phyloP scores from a whole-genome alignment of 2,329 filamentous ascomycete species.

The Aspergillus sergii region DNA sequence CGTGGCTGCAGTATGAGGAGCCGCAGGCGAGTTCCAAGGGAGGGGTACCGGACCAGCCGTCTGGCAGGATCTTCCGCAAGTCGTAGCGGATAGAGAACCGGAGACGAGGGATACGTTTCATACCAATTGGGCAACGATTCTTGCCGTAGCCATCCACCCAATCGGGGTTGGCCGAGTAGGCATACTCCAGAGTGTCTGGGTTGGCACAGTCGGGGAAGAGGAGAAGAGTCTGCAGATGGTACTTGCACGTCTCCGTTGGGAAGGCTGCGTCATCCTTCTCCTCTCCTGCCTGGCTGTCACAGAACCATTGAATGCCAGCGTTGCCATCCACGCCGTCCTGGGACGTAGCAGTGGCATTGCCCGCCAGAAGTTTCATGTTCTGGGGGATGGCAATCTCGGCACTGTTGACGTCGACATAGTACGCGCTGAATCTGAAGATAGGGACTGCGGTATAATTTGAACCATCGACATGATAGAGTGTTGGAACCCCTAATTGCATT shows the following conservation, averaged over 20 bases:
- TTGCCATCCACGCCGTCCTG: conserved; percentile 11
- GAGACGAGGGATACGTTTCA: conserved; percentile 18
- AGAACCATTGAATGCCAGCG: conserved; percentile 20
- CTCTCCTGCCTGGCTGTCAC: conserved; percentile 12
- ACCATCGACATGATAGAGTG: conserved; percentile 20
- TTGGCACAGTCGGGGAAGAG: conserved; percentile 20
- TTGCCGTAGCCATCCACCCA: conserved; percentile 8
- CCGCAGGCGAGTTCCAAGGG: conserved; percentile 17
- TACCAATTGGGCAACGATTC: conserved; percentile 19
- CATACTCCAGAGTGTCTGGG: conserved; percentile 16
- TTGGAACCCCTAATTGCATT: conserved; percentile 16
- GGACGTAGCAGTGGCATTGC: conserved; percentile 17
- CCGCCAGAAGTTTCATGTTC: conserved; percentile 15
- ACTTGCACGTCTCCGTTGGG: conserved; percentile 16
- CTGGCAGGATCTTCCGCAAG: conserved; percentile 15
- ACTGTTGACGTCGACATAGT: conserved; percentile 13
- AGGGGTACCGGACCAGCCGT: conserved; percentile 17
- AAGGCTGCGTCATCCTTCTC: conserved; percentile 13
- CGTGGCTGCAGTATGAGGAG: conserved; percentile 13
- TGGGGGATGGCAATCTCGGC: conserved; percentile 19
- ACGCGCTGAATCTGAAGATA: conserved; percentile 20
- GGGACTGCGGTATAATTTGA: conserved; percentile 15
- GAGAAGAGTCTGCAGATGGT: conserved; percentile 18
- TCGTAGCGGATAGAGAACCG: conserved; percentile 22
- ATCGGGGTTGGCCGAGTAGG: conserved; percentile 13